phyloP scores from a whole-genome alignment of 805 yeast genomes.

The Komagataella pseudopastoris region DNA sequence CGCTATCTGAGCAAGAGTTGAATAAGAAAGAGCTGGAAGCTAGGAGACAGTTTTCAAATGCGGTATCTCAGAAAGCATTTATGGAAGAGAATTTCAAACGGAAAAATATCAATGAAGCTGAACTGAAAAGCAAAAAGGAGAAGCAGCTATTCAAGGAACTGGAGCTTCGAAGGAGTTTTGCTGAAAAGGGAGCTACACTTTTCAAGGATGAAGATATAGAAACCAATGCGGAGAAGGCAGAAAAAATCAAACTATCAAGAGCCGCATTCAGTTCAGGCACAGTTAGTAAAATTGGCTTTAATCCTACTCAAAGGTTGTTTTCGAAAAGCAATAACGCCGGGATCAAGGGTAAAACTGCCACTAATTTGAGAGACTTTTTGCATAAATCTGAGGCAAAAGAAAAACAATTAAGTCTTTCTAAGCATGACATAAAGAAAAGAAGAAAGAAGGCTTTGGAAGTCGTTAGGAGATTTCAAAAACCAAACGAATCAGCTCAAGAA shows the following conservation, averaged over 20 bases:
- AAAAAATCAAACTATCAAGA: constrained; percentile 12
- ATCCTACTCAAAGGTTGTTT: constrained; percentile 13
- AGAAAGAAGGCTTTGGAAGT: neutral
- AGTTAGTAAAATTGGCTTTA: constrained; percentile 14
- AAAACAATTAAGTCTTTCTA: neutral
- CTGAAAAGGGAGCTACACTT: neutral
- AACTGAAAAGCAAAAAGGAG: neutral
- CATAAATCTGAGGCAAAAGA: neutral
- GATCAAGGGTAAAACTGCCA: neutral
- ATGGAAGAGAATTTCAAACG: neutral
- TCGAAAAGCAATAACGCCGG: constrained; percentile 1
- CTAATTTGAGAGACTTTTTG: neutral
- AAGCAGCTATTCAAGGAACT: neutral
- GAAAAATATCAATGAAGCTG: neutral
- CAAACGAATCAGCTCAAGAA: neutral
- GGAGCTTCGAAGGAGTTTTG: neutral
- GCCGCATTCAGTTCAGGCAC: constrained; percentile 11
- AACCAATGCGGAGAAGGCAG: constrained; percentile 8
- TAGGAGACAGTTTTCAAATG: neutral
- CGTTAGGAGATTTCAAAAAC: neutral
- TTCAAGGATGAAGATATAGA: constrained; percentile 7
- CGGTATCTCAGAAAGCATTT: neutral
- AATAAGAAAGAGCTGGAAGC: neutral
- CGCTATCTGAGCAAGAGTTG: neutral
- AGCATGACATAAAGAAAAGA: neutral